Base-by-base conservation (phyloP, 2,329 filamentous ascomycete species). In the Zasmidium angulare region DNA sequence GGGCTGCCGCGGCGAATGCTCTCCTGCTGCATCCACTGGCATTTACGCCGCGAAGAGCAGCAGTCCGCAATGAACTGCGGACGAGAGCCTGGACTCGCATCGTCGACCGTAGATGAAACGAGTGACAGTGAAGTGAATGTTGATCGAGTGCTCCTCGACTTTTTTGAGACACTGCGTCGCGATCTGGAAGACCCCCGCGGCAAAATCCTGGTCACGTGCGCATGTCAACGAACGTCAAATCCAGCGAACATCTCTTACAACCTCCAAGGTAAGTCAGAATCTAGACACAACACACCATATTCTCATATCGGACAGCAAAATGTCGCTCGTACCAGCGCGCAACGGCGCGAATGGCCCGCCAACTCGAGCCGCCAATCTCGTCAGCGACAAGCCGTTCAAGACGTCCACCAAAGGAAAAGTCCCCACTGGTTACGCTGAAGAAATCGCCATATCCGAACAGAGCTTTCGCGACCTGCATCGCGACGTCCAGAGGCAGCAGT, bases 401-500 rank as follows among this genome's bases (percentile, higher is more conserved):
- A 76, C 73, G 1, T 72, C 71, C 12, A 75, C 74, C 26, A 74
- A 73, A 63, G 79, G 79, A 57, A 75, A 74, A 60, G 78, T 82
- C 11, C 79, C 80, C 1, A 97, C 95, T 0, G 95, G 95, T 11
- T 89, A 85, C 69, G 95, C 95, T 1, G 85, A 95, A 67, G 93
- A 99, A 76, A 92, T 90, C 0, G 90, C 86, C 67, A 86, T 99
- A 64, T 96, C 91, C 74, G 95, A 98, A 71, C 86, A 93, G 64
- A 92, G 90, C 0, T 99, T 99, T 74, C 86, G 91, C 67, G 86
- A 85, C 70, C 92, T 95, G 65, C 93, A 97, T 73, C 88, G 91
- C 58, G 92, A 91, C 1, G 84, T 95, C 61, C 83, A 87, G 68
- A 81, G 81, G 62, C 63, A 66, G 50, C 64, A 69, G 20, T 64